phyloP scores from a whole-genome alignment of 177 flowering plant genomes.

The Vitis hybrid region DNA sequence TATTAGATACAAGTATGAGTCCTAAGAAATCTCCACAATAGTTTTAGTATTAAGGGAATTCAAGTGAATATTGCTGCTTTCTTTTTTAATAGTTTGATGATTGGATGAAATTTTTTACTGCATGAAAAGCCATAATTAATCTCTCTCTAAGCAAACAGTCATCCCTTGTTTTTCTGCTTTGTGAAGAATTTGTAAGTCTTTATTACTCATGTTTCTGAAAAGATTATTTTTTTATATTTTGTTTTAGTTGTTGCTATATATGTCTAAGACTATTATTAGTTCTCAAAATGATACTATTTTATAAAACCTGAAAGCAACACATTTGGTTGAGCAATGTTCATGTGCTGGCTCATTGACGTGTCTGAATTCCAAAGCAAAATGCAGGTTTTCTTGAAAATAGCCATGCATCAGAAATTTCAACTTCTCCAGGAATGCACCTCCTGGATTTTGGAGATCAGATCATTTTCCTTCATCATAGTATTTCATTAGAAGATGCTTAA shows the following conservation, averaged over 20 bases:
- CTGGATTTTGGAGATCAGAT: conserved; percentile 73
- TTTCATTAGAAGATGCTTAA: too few relatives aligned
- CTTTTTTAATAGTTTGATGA: too few relatives aligned
- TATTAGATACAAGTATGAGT: not conserved
- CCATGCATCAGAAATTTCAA: conserved; percentile 65
- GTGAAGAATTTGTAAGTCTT: too few relatives aligned
- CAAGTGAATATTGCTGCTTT: too few relatives aligned
- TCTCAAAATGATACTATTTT: too few relatives aligned
- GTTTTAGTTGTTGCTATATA: not conserved
- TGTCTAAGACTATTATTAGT: too few relatives aligned
- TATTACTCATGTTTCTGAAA: too few relatives aligned
- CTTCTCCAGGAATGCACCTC: conserved; percentile 72
- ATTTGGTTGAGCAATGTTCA: conserved; percentile 78
- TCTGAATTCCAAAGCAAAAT: conserved; percentile 70
- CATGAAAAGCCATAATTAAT: not conserved
- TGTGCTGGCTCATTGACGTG: conserved; percentile 83
- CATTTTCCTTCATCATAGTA: not conserved
- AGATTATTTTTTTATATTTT: too few relatives aligned
- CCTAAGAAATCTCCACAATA: too few relatives aligned
- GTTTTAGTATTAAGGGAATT: too few relatives aligned
- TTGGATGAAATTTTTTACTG: not conserved
- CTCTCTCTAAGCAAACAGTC: too few relatives aligned
- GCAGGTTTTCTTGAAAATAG: conserved; percentile 68
- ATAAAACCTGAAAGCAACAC: conserved; percentile 41
- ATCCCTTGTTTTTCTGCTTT: too few relatives aligned